These are phyloP conservation scores for Vitis riparia DNA, from an alignment of 164 flowering plant species.

Conservation along the genomic window DNA sequence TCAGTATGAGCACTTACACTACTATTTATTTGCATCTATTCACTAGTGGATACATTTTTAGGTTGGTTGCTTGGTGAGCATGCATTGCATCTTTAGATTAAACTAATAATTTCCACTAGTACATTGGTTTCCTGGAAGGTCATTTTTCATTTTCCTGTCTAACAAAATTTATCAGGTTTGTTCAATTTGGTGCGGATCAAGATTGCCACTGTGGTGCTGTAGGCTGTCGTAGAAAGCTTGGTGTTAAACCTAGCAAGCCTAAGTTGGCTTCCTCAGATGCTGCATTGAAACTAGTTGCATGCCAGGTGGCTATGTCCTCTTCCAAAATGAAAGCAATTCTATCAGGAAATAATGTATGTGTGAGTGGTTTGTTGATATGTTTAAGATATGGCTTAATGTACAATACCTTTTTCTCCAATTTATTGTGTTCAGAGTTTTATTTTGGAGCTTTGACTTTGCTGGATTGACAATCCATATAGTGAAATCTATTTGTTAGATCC, in stretches of 20 bases:
- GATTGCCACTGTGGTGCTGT: constrained; percentile 92
- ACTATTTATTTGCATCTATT: background rate
- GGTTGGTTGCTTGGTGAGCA: background rate
- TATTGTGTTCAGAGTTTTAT: too few relatives aligned
- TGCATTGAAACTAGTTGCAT: constrained; percentile 60
- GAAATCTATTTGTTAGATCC: background rate
- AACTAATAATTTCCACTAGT: too few relatives aligned
- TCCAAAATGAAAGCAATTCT: constrained; percentile 45
- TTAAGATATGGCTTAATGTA: background rate
- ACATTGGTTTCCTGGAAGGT: background rate
- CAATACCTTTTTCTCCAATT: background rate
- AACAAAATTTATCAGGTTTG: constrained; percentile 80
- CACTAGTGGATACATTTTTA: background rate
- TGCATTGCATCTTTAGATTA: too few relatives aligned
- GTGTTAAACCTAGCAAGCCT: constrained; percentile 78
- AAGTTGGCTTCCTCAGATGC: constrained; percentile 70
- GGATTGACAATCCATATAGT: background rate
- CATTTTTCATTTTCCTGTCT: constrained; percentile 22
- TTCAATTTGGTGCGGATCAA: constrained; percentile 99
- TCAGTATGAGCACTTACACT: constrained; percentile 57
- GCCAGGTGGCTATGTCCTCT: constrained; percentile 57
- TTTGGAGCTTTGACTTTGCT: too few relatives aligned
- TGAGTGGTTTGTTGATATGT: background rate
- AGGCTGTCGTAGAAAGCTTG: constrained; percentile 82
- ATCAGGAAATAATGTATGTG: constrained; percentile 34